Evolutionary conservation across 768 basidiomycete genomes (phyloP).

Genomic region (Amanita exitialis): DNA sequence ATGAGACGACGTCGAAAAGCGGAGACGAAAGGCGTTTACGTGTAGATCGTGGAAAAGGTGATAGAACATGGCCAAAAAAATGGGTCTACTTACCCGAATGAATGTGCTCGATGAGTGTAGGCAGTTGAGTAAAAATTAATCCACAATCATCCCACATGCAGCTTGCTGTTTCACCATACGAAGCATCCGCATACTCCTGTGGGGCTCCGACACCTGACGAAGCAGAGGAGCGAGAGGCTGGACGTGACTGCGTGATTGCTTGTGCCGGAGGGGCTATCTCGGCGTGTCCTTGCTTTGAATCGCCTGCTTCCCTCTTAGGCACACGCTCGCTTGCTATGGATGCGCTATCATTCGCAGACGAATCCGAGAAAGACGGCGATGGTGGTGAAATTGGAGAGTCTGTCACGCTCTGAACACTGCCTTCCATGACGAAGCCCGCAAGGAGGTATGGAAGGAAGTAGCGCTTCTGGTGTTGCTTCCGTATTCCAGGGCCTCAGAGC

Average conservation of each 20-base stretch:
- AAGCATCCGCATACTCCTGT: slow-evolving; percentile 11
- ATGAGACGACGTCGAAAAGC: slow-evolving; percentile 1
- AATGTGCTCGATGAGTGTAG: slow-evolving; percentile 73
- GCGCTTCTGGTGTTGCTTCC: background rate
- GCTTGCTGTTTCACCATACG: slow-evolving; percentile 47
- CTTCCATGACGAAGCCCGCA: slow-evolving; percentile 1
- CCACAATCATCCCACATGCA: slow-evolving; percentile 86
- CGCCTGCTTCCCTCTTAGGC: background rate
- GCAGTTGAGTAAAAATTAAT: slow-evolving; percentile 59
- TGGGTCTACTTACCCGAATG: slow-evolving; percentile 51
- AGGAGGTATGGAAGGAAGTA: background rate
- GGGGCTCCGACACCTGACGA: slow-evolving; percentile 22
- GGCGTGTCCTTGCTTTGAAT: background rate
- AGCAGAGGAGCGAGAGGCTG: slow-evolving; percentile 23
- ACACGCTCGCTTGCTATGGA: slow-evolving; percentile 10
- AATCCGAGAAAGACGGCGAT: slow-evolving; percentile 20
- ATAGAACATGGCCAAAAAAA: slow-evolving; percentile 1
- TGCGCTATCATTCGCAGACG: slow-evolving; percentile 19
- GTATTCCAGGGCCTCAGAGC: background rate
- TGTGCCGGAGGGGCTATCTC: slow-evolving; percentile 6
- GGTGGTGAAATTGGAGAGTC: slow-evolving; percentile 10
- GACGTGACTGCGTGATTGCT: slow-evolving; percentile 7
- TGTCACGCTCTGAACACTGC: slow-evolving; percentile 2
- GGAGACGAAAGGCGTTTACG: background rate
- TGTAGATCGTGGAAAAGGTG: background rate